A percentile compares a stretch with the other conserved stretches of the same genome.
Conservation (phyloP, 352 stramenopile genomes). For the Aphanomyces invadans region DNA sequence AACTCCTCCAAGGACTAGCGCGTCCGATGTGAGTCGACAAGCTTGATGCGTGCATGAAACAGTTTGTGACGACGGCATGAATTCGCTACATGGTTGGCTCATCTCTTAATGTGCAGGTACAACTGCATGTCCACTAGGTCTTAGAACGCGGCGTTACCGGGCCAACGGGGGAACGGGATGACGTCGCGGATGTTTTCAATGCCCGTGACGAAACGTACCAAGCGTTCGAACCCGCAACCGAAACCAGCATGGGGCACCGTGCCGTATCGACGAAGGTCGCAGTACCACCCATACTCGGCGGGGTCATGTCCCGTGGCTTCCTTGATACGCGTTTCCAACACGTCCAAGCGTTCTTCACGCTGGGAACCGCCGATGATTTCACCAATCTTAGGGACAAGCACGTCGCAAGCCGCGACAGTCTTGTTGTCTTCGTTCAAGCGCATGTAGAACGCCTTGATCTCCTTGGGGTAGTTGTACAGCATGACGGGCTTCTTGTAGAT, state of each 20-base stretch:
- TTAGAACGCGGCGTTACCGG: constrained; percentile 35
- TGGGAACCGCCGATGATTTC: constrained; percentile 98
- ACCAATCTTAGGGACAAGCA: constrained; percentile 94
- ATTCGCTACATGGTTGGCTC: no score
- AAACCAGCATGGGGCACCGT: constrained; percentile 96
- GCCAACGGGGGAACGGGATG: constrained; percentile 96
- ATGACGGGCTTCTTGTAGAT: constrained; percentile 89
- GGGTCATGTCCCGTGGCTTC: constrained; percentile 61
- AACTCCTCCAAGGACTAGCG: no score
- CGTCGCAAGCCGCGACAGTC: constrained; percentile 96
- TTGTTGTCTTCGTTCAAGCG: constrained; percentile 95
- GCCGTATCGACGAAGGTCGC: constrained; percentile 92
- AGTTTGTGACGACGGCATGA: neutral
- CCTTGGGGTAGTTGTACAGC: constrained; percentile 98
- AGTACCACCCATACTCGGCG: constrained; percentile 95
- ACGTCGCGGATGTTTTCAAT: constrained; percentile 99
- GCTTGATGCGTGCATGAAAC: no score
- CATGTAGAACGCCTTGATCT: constrained; percentile 99
- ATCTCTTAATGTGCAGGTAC: no score
- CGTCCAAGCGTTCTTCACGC: constrained; percentile 91
- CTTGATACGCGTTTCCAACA: constrained; percentile 68
- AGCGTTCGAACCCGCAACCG: constrained; percentile 96
- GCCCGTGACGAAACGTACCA: constrained; percentile 97
- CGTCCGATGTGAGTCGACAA: no score
- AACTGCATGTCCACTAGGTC: neutral